These are phyloP conservation scores for Amylocystis lapponica DNA, from an alignment of 768 basidiomycete species.

Conservation along the genomic window DNA sequence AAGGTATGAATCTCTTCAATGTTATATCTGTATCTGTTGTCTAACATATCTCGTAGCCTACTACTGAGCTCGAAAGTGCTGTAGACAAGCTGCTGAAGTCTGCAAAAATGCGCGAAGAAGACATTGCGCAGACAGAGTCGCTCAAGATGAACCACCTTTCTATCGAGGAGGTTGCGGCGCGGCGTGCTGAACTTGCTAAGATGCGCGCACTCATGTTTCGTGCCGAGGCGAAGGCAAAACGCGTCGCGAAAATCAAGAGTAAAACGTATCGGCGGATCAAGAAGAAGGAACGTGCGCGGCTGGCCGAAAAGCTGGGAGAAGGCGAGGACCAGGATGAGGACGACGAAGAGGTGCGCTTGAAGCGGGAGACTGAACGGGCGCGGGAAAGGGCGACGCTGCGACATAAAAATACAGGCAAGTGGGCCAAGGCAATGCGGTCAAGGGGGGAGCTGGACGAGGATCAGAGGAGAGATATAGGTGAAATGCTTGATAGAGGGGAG, in stretches of 20 bases:
- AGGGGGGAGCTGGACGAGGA: constrained; percentile 63
- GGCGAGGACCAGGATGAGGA: constrained; percentile 46
- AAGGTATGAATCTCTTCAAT: constrained; percentile 44
- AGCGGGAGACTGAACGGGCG: constrained; percentile 75
- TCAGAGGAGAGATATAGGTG: constrained; percentile 64
- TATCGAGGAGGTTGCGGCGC: constrained; percentile 79
- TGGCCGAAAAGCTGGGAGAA: constrained; percentile 40
- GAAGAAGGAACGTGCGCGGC: constrained; percentile 68
- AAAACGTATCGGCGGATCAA: constrained; percentile 86
- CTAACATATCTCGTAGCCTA: constrained; percentile 45
- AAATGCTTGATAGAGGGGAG: constrained; percentile 84
- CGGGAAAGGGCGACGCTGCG: constrained; percentile 84
- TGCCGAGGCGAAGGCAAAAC: constrained; percentile 84
- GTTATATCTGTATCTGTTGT: neutral
- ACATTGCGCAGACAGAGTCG: constrained; percentile 75
- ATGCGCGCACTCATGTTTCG: constrained; percentile 94
- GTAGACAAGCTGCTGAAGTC: constrained; percentile 75
- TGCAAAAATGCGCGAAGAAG: constrained; percentile 79
- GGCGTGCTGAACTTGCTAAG: constrained; percentile 75
- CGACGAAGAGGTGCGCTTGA: constrained; percentile 48
- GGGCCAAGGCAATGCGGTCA: constrained; percentile 72
- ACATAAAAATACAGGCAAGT: constrained; percentile 86
- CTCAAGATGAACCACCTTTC: constrained; percentile 77
- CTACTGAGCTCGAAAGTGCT: constrained; percentile 78
- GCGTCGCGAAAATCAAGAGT: constrained; percentile 92